Evolutionary conservation across 2,329 filamentous ascomycete species (phyloP), one percentile per base, ranked within the genome.

Genomic region (Xylaria arbuscula): DNA sequence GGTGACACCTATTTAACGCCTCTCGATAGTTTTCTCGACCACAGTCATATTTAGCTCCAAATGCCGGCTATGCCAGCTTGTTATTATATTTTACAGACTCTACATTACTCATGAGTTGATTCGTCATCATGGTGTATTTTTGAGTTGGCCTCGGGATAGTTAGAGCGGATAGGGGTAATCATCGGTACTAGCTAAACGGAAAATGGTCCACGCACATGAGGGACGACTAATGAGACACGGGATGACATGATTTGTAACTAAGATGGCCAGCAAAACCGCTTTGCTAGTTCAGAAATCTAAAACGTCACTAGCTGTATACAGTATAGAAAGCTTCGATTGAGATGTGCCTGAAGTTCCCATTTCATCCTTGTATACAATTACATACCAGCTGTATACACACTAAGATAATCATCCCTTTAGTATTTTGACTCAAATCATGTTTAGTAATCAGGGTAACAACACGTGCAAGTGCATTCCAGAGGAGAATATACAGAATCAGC

Each of bases 271-370:
- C 64, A 66, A 55, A 70, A 67, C 62, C 69, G 62, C 59, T 58
- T 58, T 67, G 60, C 66, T 62, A 66, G 57, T 47, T 61, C n/a
- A 63, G 61, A 66, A 66, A 67, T 19, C 66, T 57, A 59, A 59
- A 67, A 62, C 56, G 61, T 68, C 68, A 53, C 64, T 60, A 64
- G 48, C 69, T 72, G 72, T 74, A 74, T 64, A 76, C 73, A 75
- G 65, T 64, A 76, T 74, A 75, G 65, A 73, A 57, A 64, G 55
- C 51, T 60, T 67, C 45, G 51, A 70, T 62, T 60, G 64, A 50
- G 32, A 61, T 58, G 54, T 28, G 28, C 48, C 38, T 47, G 24
- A 53, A 32, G 24, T 54, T 67, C 51, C 56, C 50, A 32, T 45
- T 53, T 51, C 13, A 28, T 66, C 62, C 55, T 45, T 68, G 66